These are phyloP conservation scores for Aspergillus latus DNA, from an alignment of 2,329 filamentous ascomycete species.

Conservation along the genomic window DNA sequence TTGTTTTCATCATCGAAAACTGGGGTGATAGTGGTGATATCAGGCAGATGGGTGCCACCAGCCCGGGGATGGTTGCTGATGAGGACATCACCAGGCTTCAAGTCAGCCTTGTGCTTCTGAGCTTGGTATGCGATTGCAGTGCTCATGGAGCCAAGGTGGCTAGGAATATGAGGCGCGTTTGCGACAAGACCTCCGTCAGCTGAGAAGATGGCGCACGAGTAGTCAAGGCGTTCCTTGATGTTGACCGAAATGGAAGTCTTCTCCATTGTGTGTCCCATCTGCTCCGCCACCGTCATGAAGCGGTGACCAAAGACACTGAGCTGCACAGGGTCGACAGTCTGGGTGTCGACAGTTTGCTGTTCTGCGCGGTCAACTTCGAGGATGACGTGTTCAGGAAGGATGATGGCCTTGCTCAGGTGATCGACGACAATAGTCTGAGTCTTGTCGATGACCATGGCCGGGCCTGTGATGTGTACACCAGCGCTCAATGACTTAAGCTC, in stretches of 20 bases:
- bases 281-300: constrained; percentile 62
- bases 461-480: constrained; percentile 41
- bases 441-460: constrained; percentile 74
- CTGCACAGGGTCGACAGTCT: constrained; percentile 47
- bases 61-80: constrained; percentile 82
- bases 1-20: constrained; percentile 54
- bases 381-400: constrained; percentile 83
- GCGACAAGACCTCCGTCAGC: constrained; percentile 63
- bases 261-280: constrained; percentile 60
- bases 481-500: constrained; percentile 22
- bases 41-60: constrained; percentile 78
- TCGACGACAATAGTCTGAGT: constrained; percentile 86
- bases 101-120: constrained; percentile 66
- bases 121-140: constrained; percentile 77
- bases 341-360: constrained; percentile 14
- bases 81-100: constrained; percentile 79
- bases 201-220: constrained; percentile 79
- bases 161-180: constrained; percentile 73
- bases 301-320: constrained; percentile 57
- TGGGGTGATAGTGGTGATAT: constrained; percentile 79
- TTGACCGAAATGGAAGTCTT: constrained; percentile 62
- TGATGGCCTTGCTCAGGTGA: constrained; percentile 70
- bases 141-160: constrained; percentile 79
- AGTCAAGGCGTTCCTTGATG: constrained; percentile 83
- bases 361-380: constrained; percentile 58